Evolutionary conservation across 208 protist species (phyloP).

Genomic region (Perkinsela sp.): DNA sequence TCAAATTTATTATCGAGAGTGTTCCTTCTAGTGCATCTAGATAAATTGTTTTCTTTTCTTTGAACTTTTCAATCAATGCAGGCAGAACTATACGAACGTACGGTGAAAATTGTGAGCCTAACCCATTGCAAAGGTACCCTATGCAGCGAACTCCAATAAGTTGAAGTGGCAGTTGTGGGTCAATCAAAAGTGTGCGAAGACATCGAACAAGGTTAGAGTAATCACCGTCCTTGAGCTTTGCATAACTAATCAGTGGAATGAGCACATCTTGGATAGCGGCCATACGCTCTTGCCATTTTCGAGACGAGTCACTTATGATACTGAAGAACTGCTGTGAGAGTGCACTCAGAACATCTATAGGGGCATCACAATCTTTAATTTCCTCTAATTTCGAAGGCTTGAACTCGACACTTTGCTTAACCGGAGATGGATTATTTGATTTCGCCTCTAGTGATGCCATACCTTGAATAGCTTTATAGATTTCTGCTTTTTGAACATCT

Average conservation of each 20-base stretch:
- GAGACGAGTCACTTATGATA: background rate
- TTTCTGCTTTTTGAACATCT: conserved; percentile 1
- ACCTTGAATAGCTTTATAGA: background rate
- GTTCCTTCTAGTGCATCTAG: background rate
- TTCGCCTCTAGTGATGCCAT: background rate
- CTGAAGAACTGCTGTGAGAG: background rate
- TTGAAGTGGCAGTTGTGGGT: background rate
- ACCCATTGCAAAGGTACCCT: background rate
- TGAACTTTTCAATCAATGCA: background rate
- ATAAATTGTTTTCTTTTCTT: background rate
- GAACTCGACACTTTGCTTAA: background rate
- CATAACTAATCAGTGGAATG: background rate
- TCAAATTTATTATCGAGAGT: background rate
- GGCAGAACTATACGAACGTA: background rate
- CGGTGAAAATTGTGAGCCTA: background rate
- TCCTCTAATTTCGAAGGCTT: background rate
- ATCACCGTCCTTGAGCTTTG: background rate
- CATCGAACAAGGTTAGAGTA: background rate
- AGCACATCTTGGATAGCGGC: conserved; percentile 1
- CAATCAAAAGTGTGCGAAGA: background rate
- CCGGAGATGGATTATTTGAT: background rate
- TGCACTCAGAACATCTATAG: background rate
- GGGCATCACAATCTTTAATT: background rate
- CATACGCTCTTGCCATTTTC: background rate
- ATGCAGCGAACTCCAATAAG: background rate